Evolutionary conservation across 23 red algal genomes (phyloP).

Genomic region (Gracilariopsis chorda): DNA sequence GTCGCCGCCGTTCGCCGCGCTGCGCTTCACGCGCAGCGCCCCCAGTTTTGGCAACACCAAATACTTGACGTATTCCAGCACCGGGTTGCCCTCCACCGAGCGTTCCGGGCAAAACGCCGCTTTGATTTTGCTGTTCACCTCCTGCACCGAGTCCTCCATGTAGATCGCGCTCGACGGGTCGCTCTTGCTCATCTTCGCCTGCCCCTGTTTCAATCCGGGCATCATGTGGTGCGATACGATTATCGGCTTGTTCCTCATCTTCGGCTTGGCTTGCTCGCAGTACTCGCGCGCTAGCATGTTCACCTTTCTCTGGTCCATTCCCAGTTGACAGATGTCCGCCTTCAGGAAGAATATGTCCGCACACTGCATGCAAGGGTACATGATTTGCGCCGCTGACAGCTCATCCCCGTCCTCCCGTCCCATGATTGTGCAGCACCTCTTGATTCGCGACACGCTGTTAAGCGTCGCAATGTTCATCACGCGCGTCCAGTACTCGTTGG

Average conservation of each 20-base stretch:
- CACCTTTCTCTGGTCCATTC: conserved; percentile 98
- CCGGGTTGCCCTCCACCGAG: conserved; percentile 84
- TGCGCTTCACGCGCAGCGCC: conserved; percentile 40
- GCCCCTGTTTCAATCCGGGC: conserved; percentile 95
- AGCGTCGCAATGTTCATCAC: conserved; percentile 96
- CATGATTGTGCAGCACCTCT: conserved; percentile 97
- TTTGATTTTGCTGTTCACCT: conserved; percentile 97
- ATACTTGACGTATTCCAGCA: conserved; percentile 88
- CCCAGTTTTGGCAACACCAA: conserved; percentile 76
- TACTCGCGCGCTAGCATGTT: conserved; percentile 99
- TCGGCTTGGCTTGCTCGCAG: conserved; percentile 87
- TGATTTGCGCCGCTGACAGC: conserved; percentile 95
- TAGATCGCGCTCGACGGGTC: conserved; percentile 94
- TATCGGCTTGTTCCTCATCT: conserved; percentile 94
- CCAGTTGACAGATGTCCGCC: conserved; percentile 98
- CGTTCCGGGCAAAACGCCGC: conserved; percentile 86
- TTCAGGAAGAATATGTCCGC: conserved; percentile 99
- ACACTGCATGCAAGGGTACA: conserved; percentile 99
- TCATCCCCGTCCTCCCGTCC: conserved; percentile 92
- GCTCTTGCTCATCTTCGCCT: conserved; percentile 99
- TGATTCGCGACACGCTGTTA: conserved; percentile 83
- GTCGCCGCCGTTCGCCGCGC: conserved; percentile 83
- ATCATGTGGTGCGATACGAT: conserved; percentile 99
- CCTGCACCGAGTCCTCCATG: conserved; percentile 95
- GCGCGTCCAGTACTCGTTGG: conserved; percentile 92